These are phyloP conservation scores for Phytopythium kandeliae DNA, from an alignment of 352 stramenopile genomes.

Conservation along the genomic window DNA sequence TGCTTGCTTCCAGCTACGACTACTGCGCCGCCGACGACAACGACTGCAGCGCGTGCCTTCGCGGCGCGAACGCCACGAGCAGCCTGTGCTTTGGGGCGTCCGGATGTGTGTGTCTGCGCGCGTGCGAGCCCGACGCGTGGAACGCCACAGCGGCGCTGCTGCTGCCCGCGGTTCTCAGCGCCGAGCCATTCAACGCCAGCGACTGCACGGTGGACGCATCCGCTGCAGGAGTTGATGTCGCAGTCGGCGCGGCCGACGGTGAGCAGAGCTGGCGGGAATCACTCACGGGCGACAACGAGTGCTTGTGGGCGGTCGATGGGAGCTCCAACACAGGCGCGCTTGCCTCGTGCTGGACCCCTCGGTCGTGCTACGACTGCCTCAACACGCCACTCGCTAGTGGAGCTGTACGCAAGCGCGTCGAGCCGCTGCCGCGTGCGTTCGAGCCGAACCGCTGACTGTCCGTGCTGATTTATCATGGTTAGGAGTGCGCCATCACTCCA, in stretches of 20 bases:
- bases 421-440: too few relatives aligned
- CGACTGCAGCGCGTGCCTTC: constrained; percentile 27
- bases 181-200: constrained; percentile 6
- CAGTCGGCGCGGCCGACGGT: not conserved
- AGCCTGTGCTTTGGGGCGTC: constrained; percentile 15
- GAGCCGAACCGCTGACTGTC: not conserved
- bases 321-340: not conserved
- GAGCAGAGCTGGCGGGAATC: constrained; percentile 10
- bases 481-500: constrained; percentile 29
- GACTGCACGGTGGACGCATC: not conserved
- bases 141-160: constrained; percentile 10
- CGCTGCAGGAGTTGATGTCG: not conserved
- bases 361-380: constrained; percentile 34
- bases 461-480: constrained; percentile 2
- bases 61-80: constrained; percentile 8
- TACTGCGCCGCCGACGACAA: constrained; percentile 43
- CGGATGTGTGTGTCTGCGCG: constrained; percentile 29
- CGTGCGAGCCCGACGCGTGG: constrained; percentile 31
- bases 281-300: constrained; percentile 22
- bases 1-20: constrained; percentile 8
- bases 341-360: constrained; percentile 14
- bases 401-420: constrained; percentile 2
- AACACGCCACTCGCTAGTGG: constrained; percentile 19
- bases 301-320: constrained; percentile 28
- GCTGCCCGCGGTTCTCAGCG: constrained; percentile 4